A percentile compares a stretch with the other conserved stretches of the same genome.
Evolutionary conservation across 768 basidiomycete genomes (phyloP).

Genomic region (Rhodotorula paludigena): DNA sequence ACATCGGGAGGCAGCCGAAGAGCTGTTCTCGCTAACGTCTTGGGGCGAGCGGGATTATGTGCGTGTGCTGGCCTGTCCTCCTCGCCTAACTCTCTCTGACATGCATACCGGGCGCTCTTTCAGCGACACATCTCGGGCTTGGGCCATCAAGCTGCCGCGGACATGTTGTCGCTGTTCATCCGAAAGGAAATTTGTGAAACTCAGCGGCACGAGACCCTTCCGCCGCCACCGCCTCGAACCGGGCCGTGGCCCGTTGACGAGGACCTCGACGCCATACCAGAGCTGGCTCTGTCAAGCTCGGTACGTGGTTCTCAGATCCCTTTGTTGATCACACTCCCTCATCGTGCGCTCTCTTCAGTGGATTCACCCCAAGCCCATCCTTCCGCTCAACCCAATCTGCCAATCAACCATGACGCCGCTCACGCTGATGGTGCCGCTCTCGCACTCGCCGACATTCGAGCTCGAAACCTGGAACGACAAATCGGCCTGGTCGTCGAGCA

Average conservation of each 20-base stretch:
- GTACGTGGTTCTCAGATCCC: not conserved
- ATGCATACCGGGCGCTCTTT: too few species aligned
- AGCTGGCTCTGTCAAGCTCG: conserved; percentile 7
- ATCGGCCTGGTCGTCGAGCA: conserved; percentile 11
- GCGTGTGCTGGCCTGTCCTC: not conserved
- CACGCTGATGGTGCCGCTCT: conserved; percentile 1
- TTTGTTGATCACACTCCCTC: too few species aligned
- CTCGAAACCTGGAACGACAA: conserved; percentile 28
- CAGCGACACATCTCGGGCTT: conserved; percentile 22
- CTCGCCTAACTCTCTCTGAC: too few species aligned
- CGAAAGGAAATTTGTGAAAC: conserved; percentile 29
- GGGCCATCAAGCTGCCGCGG: conserved; percentile 12
- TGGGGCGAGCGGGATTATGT: conserved; percentile 22
- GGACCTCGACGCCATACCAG: conserved; percentile 9
- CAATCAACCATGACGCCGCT: conserved; percentile 4
- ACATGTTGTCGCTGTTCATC: conserved; percentile 32
- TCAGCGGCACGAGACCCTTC: not conserved
- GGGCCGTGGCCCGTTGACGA: conserved; percentile 4
- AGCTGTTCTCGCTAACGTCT: conserved; percentile 1
- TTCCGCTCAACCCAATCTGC: conserved; percentile 17
- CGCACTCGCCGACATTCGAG: conserved; percentile 19
- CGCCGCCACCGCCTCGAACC: not conserved
- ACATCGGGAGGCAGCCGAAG: conserved; percentile 13
- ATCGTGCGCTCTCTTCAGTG: conserved; percentile 12
- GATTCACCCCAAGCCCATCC: not conserved